Conservation (phyloP, 23 red algal species). For the Gracilaria caudata region DNA sequence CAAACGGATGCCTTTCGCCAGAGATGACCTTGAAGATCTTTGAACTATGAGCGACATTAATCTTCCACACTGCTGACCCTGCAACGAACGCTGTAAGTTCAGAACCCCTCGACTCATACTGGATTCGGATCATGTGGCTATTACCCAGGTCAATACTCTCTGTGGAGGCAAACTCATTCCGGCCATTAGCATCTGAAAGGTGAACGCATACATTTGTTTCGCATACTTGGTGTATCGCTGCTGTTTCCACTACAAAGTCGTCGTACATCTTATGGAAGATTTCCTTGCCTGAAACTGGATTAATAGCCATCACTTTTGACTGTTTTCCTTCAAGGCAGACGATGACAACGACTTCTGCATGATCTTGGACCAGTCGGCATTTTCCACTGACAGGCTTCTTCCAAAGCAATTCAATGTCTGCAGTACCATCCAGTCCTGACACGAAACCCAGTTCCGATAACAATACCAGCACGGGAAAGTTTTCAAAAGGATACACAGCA, state of each 20-base stretch:
- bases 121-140: background rate
- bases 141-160: background rate
- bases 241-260: slow-evolving; percentile 10
- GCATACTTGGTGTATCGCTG: background rate
- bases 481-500: slow-evolving; percentile 9
- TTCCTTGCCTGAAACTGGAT: background rate
- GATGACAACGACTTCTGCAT: slow-evolving; percentile 23
- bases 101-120: background rate
- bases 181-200: background rate
- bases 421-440: slow-evolving; percentile 3
- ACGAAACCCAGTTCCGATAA: slow-evolving; percentile 38
- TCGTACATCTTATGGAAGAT: background rate
- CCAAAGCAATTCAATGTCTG: slow-evolving; percentile 15
- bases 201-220: slow-evolving; percentile 24
- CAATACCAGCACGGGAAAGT: background rate
- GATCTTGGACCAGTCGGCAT: slow-evolving; percentile 24
- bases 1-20: slow-evolving; percentile 13
- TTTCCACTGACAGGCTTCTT: background rate
- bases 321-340: slow-evolving; percentile 5
- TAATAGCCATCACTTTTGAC: slow-evolving; percentile 2
- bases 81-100: background rate
- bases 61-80: slow-evolving; percentile 6
- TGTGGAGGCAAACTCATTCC: background rate
- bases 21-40: slow-evolving; percentile 11
- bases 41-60: slow-evolving; percentile 8